These are phyloP conservation scores for Lasiosphaeria miniovina DNA, from an alignment of 495 filamentous ascomycete species.

Conservation along the genomic window DNA sequence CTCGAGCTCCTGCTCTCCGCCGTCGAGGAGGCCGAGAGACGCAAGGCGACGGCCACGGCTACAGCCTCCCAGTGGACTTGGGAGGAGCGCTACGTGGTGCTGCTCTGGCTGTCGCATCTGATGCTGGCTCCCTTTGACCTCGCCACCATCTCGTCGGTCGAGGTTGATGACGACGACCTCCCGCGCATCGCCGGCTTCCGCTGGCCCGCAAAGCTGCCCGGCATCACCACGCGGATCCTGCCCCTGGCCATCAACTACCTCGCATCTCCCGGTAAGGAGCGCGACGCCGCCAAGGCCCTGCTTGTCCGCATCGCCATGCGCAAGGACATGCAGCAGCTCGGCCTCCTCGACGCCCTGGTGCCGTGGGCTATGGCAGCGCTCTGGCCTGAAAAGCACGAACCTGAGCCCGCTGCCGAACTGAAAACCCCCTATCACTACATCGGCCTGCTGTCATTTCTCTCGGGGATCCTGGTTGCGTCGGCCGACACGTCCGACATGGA, in stretches of 20 bases:
- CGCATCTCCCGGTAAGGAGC: slow-evolving; percentile 73
- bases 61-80: slow-evolving; percentile 53
- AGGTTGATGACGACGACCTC: slow-evolving; percentile 36
- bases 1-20: slow-evolving; percentile 74
- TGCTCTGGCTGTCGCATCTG: slow-evolving; percentile 92
- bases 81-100: slow-evolving; percentile 84
- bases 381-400: slow-evolving; percentile 29
- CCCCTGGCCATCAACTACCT: slow-evolving; percentile 69
- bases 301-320: slow-evolving; percentile 77
- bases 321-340: slow-evolving; percentile 79
- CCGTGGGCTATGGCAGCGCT: slow-evolving; percentile 65
- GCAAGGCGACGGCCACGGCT: not conserved
- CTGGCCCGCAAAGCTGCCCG: slow-evolving; percentile 57
- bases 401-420: slow-evolving; percentile 8
- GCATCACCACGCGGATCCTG: slow-evolving; percentile 67
- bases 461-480: slow-evolving; percentile 59
- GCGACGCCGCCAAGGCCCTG: slow-evolving; percentile 78
- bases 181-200: slow-evolving; percentile 36
- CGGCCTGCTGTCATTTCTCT: slow-evolving; percentile 74
- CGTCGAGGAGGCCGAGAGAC: slow-evolving; percentile 49
- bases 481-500: slow-evolving; percentile 52
- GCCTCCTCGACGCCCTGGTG: slow-evolving; percentile 62
- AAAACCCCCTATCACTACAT: slow-evolving; percentile 54
- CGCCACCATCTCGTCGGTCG: slow-evolving; percentile 69
- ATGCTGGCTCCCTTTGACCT: slow-evolving; percentile 93